phyloP scores from a whole-genome alignment of 2,329 filamentous ascomycete species.

The Dactylellina leptospora region DNA sequence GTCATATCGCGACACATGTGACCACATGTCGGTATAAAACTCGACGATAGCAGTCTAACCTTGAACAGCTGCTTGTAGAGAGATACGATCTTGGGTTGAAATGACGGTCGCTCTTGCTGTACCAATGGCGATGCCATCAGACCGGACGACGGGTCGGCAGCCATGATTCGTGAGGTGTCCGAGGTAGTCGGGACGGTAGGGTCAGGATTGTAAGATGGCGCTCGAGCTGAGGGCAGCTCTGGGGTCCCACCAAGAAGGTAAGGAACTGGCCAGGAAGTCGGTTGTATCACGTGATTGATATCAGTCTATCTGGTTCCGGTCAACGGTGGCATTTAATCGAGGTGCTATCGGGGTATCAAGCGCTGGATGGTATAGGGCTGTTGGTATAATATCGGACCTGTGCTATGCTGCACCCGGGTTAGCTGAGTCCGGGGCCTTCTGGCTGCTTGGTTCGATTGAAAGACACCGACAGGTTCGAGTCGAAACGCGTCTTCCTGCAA shows the following conservation, averaged over 20 bases:
- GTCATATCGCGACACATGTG: not conserved
- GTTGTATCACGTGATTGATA: conserved; percentile 36
- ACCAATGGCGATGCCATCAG: conserved; percentile 78
- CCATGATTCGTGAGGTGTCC: too few relatives aligned
- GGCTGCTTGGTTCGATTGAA: not conserved
- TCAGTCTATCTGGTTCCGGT: too few relatives aligned
- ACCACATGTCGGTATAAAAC: conserved; percentile 13
- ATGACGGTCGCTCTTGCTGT: conserved; percentile 88
- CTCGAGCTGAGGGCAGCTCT: too few relatives aligned
- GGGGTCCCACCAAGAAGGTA: too few relatives aligned
- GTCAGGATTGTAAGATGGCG: too few relatives aligned
- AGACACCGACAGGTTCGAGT: too few relatives aligned
- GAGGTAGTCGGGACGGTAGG: too few relatives aligned
- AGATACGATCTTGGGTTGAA: conserved; percentile 91
- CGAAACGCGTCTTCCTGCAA: conserved; percentile 50
- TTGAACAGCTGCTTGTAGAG: conserved; percentile 87
- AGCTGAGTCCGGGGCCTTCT: too few relatives aligned
- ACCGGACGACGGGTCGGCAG: conserved; percentile 10
- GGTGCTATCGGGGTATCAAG: not conserved
- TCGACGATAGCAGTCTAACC: conserved; percentile 63
- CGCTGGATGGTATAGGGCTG: not conserved
- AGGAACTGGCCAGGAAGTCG: conserved; percentile 21
- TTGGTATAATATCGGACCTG: too few relatives aligned
- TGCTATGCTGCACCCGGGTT: too few relatives aligned
- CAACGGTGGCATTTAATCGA: not conserved